phyloP scores from a whole-genome alignment of 2,329 filamentous ascomycete species.

The Pseudogymnoascus verrucosus region DNA sequence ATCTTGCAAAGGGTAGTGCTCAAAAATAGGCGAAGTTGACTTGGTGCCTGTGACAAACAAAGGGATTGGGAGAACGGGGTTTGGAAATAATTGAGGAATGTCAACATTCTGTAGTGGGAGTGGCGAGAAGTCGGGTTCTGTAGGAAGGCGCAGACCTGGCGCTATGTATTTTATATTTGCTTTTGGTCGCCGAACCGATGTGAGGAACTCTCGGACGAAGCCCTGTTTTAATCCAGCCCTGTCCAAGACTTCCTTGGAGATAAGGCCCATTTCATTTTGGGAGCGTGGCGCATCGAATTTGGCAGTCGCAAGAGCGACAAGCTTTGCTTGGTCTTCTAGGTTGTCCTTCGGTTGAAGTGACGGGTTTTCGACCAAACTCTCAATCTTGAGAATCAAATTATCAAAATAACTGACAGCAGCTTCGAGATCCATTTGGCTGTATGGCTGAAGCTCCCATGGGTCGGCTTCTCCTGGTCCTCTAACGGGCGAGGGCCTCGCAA shows the following conservation, averaged over 20 bases:
- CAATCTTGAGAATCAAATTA: conserved; percentile 11
- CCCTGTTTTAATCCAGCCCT: conserved; percentile 5
- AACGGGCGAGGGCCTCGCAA: conserved; percentile 6
- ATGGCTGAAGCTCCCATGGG: conserved; percentile 15
- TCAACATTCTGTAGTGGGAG: conserved; percentile 2
- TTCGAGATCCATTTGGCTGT: conserved; percentile 13
- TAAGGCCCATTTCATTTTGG: conserved; percentile 6
- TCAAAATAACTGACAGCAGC: conserved; percentile 10
- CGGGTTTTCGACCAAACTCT: conserved; percentile 10
- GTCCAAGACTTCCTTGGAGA: conserved; percentile 12
- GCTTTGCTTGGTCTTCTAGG: conserved; percentile 10
- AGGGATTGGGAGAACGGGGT: conserved; percentile 11
- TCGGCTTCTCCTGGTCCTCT: not conserved
- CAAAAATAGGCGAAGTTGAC: conserved; percentile 11
- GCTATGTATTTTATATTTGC: conserved; percentile 12
- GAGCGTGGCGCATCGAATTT: conserved; percentile 8
- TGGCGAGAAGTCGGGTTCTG: not conserved
- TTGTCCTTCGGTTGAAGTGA: conserved; percentile 11
- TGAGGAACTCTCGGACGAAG: conserved; percentile 13
- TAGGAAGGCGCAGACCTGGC: conserved; percentile 11
- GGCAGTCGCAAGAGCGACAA: conserved; percentile 9
- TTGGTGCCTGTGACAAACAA: conserved; percentile 13
- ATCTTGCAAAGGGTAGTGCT: conserved; percentile 11
- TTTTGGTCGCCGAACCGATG: conserved; percentile 11
- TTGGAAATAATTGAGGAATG: not conserved